Evolutionary conservation across 371 early-diverging fungal species (phyloP), one percentile per base, ranked within the genome.

Genomic region (Syncephalis plumigaleata): DNA sequence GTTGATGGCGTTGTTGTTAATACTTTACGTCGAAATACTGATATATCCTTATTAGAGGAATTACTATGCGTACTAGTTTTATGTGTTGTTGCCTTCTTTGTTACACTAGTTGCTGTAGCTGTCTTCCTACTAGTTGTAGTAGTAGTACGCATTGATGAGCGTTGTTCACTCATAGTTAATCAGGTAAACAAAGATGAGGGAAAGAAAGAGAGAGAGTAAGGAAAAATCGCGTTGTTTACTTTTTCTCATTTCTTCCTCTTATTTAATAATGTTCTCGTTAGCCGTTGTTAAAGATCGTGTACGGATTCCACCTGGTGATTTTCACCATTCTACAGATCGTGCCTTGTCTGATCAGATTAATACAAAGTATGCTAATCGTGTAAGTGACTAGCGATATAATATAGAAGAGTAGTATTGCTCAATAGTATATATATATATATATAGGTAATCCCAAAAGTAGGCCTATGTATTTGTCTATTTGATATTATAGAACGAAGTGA

Each of bases 341-440:
- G 91, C 95, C 3, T 69, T 94, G 22, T 72, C 74, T n/a, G 85
- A 90, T 52, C 88, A 84, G 48, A 63, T 94, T 46, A 91, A 94
- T 60, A 59, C 67, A 36, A 94, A 91, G 60, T 94, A 84, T 58
- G 74, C 91, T 51, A 93, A 92, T 70, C 84, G 83, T 62, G 91
- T 87, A 60, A 40, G 17, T 38, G 8, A 16, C 21, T 22, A n/a
- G n/a, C 24, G 23, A 44, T 17, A 21, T 36, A 16, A 20, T 9
- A 36, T 36, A 5, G 7, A 18, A 42, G 11, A n/a, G 11, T 36
- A 3, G 21, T 13, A 4, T 44, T 25, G 23, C 18, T 31, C 18
- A 11, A 39, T 40, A 11, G 22, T 4, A 15, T 13, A 27, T 40
- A 52, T 26, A 47, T 21, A 13, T n/a, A 3, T 38, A 22, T 8